A percentile compares a stretch with the other conserved stretches of the same genome.
phyloP scores from a whole-genome alignment of 2,329 filamentous ascomycete genomes.

The Blastomyces emzantsi region DNA sequence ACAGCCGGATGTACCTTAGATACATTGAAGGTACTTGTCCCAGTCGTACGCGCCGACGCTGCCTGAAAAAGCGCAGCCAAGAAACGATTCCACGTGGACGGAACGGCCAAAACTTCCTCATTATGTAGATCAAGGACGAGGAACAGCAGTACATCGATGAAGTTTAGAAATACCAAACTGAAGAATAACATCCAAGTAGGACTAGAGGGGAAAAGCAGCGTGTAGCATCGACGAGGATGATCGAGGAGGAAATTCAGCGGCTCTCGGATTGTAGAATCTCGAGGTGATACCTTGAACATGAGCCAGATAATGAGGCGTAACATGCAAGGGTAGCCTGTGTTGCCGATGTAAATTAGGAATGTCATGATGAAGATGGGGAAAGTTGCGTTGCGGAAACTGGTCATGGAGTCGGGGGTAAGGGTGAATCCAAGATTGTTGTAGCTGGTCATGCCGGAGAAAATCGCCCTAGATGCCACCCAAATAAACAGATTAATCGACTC shows the following conservation, averaged over 20 bases:
- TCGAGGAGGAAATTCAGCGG: slow-evolving; percentile 50
- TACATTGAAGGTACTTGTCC: slow-evolving; percentile 43
- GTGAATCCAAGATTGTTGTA: slow-evolving; percentile 46
- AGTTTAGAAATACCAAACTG: slow-evolving; percentile 45
- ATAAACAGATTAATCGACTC: neutral
- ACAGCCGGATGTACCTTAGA: slow-evolving; percentile 45
- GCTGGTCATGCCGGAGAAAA: slow-evolving; percentile 45
- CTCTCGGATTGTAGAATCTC: slow-evolving; percentile 26
- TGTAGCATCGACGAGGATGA: slow-evolving; percentile 54
- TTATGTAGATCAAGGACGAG: slow-evolving; percentile 45
- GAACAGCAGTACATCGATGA: slow-evolving; percentile 48
- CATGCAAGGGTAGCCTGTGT: slow-evolving; percentile 46
- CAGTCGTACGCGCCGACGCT: slow-evolving; percentile 40
- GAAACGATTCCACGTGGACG: slow-evolving; percentile 39
- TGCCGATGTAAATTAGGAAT: slow-evolving; percentile 32
- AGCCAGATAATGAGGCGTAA: slow-evolving; percentile 49
- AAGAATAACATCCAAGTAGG: slow-evolving; percentile 50
- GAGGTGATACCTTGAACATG: slow-evolving; percentile 40
- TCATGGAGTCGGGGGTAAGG: slow-evolving; percentile 47
- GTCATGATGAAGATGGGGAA: slow-evolving; percentile 32
- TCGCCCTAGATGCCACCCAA: slow-evolving; percentile 28
- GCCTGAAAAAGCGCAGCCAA: slow-evolving; percentile 53
- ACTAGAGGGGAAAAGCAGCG: slow-evolving; percentile 49
- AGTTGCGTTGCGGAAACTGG: slow-evolving; percentile 39
- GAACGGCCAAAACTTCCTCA: slow-evolving; percentile 37